A percentile compares a stretch with the other conserved stretches of the same genome.
These are phyloP conservation scores for Talaromyces nanjingensis DNA, from an alignment of 495 filamentous ascomycete genomes.

Conservation along the genomic window DNA sequence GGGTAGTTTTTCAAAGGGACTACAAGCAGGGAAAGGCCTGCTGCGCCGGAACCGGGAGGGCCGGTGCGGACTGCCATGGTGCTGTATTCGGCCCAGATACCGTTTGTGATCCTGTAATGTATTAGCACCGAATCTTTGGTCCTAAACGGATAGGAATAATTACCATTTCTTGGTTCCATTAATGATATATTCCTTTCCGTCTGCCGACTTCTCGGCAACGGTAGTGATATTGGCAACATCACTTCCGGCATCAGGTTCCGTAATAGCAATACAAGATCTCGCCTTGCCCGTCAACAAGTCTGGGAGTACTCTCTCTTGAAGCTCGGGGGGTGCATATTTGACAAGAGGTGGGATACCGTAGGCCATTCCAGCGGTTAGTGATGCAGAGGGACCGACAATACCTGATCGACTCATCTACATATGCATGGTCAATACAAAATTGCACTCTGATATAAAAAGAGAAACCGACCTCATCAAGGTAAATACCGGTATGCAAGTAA, in stretches of 20 bases:
- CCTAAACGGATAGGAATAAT: not conserved
- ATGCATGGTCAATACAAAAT: not conserved
- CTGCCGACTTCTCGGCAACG: conserved; percentile 53
- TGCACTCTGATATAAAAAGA: too few relatives aligned
- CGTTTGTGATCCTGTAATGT: conserved; percentile 60
- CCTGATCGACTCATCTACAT: conserved; percentile 55
- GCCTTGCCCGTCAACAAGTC: conserved; percentile 60
- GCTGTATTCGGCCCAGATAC: conserved; percentile 65
- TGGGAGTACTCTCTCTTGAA: conserved; percentile 59
- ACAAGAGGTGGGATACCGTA: conserved; percentile 65
- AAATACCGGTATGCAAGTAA: conserved; percentile 64
- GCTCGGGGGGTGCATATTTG: conserved; percentile 53
- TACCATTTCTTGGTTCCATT: conserved; percentile 78
- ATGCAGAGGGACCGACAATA: conserved; percentile 49
- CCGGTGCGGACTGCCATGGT: conserved; percentile 74
- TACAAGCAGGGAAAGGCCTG: conserved; percentile 57
- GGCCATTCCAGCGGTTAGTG: conserved; percentile 60
- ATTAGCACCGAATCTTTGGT: not conserved
- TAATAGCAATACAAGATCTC: conserved; percentile 69
- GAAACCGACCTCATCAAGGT: conserved; percentile 47
- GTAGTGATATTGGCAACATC: conserved; percentile 68
- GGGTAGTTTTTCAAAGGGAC: conserved; percentile 57
- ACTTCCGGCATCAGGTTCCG: conserved; percentile 64
- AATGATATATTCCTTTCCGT: conserved; percentile 62
- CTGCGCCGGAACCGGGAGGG: conserved; percentile 46